These are phyloP conservation scores for Colletotrichum ledebouriae DNA, from an alignment of 2,329 filamentous ascomycete species.

Conservation along the genomic window DNA sequence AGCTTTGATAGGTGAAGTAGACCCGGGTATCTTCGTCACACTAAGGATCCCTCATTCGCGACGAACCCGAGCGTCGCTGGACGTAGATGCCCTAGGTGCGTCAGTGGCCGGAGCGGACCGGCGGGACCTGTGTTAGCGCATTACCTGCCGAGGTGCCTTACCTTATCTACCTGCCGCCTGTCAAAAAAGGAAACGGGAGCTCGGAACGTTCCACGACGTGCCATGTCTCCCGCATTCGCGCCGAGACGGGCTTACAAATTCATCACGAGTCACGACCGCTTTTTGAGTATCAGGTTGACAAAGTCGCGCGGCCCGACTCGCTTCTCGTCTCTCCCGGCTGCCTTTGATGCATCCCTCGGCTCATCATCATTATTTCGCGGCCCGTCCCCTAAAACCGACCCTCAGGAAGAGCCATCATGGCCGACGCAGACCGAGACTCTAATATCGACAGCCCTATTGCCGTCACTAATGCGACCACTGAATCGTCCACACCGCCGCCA, in stretches of 20 bases:
- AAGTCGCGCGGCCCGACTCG: slow-evolving; percentile 1
- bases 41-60: too few species aligned
- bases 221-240: not conserved
- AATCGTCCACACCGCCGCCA: slow-evolving; percentile 68
- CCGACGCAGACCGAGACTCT: slow-evolving; percentile 22
- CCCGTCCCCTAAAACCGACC: slow-evolving; percentile 72
- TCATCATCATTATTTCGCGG: not conserved
- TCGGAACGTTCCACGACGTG: slow-evolving; percentile 10
- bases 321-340: not conserved
- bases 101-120: too few species aligned
- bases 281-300: not conserved
- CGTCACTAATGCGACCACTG: slow-evolving; percentile 42
- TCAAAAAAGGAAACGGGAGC: slow-evolving; percentile 21
- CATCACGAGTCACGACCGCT: not conserved
- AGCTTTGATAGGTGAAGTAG: too few species aligned
- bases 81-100: too few species aligned
- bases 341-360: not conserved
- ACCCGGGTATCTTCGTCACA: too few species aligned
- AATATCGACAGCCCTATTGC: not conserved
- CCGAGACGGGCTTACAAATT: not conserved
- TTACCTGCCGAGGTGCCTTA: not conserved
- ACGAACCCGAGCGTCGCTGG: too few species aligned
- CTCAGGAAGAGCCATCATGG: slow-evolving; percentile 39
- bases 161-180: not conserved
- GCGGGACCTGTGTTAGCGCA: too few species aligned